Evolutionary conservation across 768 basidiomycete species (phyloP).

Genomic region (Agrocybe praecox): DNA sequence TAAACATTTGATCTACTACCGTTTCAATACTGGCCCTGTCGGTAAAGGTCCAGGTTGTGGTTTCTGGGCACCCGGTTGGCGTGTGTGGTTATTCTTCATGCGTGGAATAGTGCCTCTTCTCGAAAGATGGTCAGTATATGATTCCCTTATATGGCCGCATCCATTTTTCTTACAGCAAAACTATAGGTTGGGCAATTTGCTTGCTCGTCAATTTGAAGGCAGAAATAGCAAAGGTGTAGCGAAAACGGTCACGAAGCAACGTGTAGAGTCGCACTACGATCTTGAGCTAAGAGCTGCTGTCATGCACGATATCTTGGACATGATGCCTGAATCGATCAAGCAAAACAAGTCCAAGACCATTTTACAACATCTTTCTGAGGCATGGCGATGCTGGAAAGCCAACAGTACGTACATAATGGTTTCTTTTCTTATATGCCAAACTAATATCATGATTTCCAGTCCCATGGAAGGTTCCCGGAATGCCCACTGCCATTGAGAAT

Average conservation of each 20-base stretch:
- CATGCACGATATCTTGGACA: slow-evolving; percentile 99
- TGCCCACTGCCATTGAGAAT: slow-evolving; percentile 99
- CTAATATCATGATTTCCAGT: slow-evolving; percentile 39
- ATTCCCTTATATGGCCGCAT: background rate
- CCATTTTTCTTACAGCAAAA: background rate
- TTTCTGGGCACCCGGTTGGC: slow-evolving; percentile 99
- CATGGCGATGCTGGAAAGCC: slow-evolving; percentile 98
- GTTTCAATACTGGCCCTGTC: slow-evolving; percentile 99
- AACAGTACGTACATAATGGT: slow-evolving; percentile 57
- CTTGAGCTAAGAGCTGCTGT: slow-evolving; percentile 96
- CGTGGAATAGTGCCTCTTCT: slow-evolving; percentile 97
- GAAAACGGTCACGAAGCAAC: slow-evolving; percentile 98
- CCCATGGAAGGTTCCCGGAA: slow-evolving; percentile 99
- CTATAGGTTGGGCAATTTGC: slow-evolving; percentile 84
- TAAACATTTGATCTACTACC: slow-evolving; percentile 97
- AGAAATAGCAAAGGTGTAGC: slow-evolving; percentile 96
- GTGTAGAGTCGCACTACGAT: slow-evolving; percentile 98
- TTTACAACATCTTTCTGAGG: slow-evolving; percentile 95
- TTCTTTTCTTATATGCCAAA: slow-evolving; percentile 1
- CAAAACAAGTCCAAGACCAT: slow-evolving; percentile 99
- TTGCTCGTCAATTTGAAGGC: slow-evolving; percentile 98
- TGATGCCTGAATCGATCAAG: slow-evolving; percentile 99
- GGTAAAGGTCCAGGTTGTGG: slow-evolving; percentile 99
- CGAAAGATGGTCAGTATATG: slow-evolving; percentile 76
- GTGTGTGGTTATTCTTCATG: slow-evolving; percentile 99